Base-by-base conservation (phyloP, 257 asterid genomes). In the Petunia secreta region DNA sequence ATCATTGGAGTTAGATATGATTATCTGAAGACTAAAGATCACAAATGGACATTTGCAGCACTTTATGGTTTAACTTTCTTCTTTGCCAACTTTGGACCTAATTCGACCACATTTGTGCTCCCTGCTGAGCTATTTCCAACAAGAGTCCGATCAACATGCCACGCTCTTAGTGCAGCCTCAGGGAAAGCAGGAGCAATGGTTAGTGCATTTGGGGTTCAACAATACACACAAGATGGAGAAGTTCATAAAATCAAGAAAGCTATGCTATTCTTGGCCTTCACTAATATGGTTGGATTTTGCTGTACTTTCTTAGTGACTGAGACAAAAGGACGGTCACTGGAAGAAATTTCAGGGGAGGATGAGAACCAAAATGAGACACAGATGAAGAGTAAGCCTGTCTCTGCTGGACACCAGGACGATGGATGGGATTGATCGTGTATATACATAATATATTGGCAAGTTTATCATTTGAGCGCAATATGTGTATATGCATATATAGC, bases 161-260 rank as follows among this genome's bases (percentile, higher is more conserved):
- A 69, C 1, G 77, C 77, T 5, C 43, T 69, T 41, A 69, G 77
- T 2, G 59, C 77, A 0, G 77, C 59, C 2, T 69, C 59, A 44
- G 77, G 77, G 48, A 69, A 69, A 43, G 77, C 77, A 25, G 77
- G 77, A 16, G 77, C 77, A 69, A 69, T 69, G 77, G 77, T 69
- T 69, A 69, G 77, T 69, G 77, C 77, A 69, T 69, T 69, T 69
- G 77, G 77, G 77, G 92, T 41, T 77, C 77, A 69, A 16, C 59
- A 16, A 34, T 69, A 46, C 77, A 69, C 77, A 6, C 77, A 69
- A 69, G 77, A 69, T 0, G 77, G 77, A 46, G 48, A 69, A 44
- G n/a, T 34, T 69, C 77, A 25, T 48, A 69, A 69, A 25, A 69
- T 69, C 16, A 69, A 69, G 77, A 46, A 69, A 69, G 77, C 43